These are phyloP conservation scores for Microsporum canis DNA, from an alignment of 2,329 filamentous ascomycete species.

Conservation along the genomic window DNA sequence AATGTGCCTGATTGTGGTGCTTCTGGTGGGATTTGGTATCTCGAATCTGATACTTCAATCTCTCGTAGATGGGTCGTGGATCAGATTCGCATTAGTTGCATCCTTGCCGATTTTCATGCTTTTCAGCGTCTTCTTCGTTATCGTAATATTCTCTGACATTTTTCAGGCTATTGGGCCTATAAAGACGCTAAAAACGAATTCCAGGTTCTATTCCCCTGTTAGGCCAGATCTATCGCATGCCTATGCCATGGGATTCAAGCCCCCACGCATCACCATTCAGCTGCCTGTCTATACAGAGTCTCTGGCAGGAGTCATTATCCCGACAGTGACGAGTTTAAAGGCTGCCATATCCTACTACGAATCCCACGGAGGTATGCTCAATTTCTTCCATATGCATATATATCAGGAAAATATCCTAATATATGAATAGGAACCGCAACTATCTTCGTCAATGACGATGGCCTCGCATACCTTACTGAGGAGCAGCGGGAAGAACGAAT, in stretches of 20 bases:
- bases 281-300: constrained; percentile 85
- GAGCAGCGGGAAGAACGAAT: constrained; percentile 36
- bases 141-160: constrained; percentile 37
- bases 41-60: constrained; percentile 32
- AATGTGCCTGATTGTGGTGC: constrained; percentile 29
- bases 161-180: constrained; percentile 44
- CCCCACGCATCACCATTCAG: constrained; percentile 55
- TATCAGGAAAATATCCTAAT: background rate
- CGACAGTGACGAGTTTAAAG: constrained; percentile 46
- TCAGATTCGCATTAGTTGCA: constrained; percentile 19
- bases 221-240: constrained; percentile 14
- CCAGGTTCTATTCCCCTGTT: constrained; percentile 34
- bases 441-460: constrained; percentile 32
- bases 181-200: constrained; percentile 35
- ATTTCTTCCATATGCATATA: background rate
- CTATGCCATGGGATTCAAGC: constrained; percentile 15
- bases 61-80: constrained; percentile 29
- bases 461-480: constrained; percentile 29
- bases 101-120: constrained; percentile 28
- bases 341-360: constrained; percentile 50
- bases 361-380: constrained; percentile 30
- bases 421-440: constrained; percentile 21
- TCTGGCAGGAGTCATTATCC: constrained; percentile 53
- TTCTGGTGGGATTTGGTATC: constrained; percentile 31
- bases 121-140: constrained; percentile 41